Percentiles rank a stretch among this genome's conserved stretches.
These are phyloP conservation scores for Calcarisporium arbuscula DNA, from an alignment of 2,329 filamentous ascomycete species.

Conservation along the genomic window DNA sequence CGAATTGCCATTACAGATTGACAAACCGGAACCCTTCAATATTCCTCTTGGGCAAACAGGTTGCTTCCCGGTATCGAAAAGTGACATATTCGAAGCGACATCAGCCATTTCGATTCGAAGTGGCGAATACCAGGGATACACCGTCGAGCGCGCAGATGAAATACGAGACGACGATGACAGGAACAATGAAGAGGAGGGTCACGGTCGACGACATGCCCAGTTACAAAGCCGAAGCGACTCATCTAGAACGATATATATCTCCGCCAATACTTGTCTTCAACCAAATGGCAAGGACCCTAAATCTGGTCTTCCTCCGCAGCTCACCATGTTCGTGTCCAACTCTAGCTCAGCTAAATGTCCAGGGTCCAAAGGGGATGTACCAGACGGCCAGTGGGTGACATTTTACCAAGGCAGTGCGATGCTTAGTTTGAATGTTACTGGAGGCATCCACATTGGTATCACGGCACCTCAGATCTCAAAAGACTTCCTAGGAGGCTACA, in stretches of 20 bases:
- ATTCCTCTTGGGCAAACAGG: too few relatives aligned
- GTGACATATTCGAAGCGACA: too few relatives aligned
- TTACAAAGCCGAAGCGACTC: slow-evolving; percentile 19
- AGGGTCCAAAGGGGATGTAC: slow-evolving; percentile 14
- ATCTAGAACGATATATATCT: slow-evolving; percentile 61
- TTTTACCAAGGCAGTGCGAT: slow-evolving; percentile 67
- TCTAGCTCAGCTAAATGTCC: slow-evolving; percentile 24
- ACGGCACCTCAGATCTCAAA: slow-evolving; percentile 59
- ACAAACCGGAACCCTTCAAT: too few relatives aligned
- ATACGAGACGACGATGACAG: too few relatives aligned
- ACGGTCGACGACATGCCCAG: slow-evolving; percentile 10
- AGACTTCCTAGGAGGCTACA: slow-evolving; percentile 61
- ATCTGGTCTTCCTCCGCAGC: slow-evolving; percentile 52
- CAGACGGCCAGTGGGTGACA: slow-evolving; percentile 23
- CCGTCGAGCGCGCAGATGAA: too few relatives aligned
- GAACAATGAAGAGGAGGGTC: too few relatives aligned
- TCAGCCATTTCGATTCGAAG: too few relatives aligned
- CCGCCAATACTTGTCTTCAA: slow-evolving; percentile 79
- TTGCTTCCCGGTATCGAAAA: too few relatives aligned
- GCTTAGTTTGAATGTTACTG: slow-evolving; percentile 53
- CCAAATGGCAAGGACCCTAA: too few relatives aligned
- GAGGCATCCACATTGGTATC: slow-evolving; percentile 71
- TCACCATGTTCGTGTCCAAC: slow-evolving; percentile 73
- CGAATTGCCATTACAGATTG: too few relatives aligned
- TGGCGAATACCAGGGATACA: too few relatives aligned